Evolutionary conservation across 129 eudicot species (phyloP).

Genomic region (Dittrichia graveolens): DNA sequence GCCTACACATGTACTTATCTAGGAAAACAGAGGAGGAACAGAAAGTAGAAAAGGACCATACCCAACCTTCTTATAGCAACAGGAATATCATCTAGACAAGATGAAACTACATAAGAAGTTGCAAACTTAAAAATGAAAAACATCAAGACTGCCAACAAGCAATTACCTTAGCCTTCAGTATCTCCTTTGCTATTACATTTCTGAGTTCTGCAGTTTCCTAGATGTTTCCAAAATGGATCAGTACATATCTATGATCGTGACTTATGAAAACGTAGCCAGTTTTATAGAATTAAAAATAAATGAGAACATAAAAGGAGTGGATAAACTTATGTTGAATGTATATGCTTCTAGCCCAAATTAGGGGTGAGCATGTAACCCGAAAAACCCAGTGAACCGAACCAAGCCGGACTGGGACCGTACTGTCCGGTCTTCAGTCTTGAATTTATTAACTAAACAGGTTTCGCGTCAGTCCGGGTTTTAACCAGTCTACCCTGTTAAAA

Average conservation of each 20-base stretch:
- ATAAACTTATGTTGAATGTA: neutral
- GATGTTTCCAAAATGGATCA: slow-evolving; percentile 23
- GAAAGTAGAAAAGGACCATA: neutral
- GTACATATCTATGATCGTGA: slow-evolving; percentile 5
- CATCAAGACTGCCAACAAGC: slow-evolving; percentile 4
- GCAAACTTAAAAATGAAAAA: neutral
- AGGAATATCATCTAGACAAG: neutral
- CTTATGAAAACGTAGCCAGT: neutral
- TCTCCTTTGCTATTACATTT: slow-evolving; percentile 52
- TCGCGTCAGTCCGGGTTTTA: too few species aligned
- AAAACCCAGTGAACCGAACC: too few species aligned
- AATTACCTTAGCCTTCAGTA: slow-evolving; percentile 60
- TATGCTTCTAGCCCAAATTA: neutral
- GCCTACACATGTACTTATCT: too few species aligned
- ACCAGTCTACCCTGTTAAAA: too few species aligned
- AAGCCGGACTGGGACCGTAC: too few species aligned
- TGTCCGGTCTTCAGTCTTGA: too few species aligned
- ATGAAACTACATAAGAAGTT: slow-evolving; percentile 11
- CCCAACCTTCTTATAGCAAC: neutral
- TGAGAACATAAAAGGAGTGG: too few species aligned
- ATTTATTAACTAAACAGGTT: too few species aligned
- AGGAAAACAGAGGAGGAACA: too few species aligned
- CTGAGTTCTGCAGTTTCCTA: slow-evolving; percentile 75
- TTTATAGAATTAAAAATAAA: too few species aligned
- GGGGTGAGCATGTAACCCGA: too few species aligned